phyloP scores from a whole-genome alignment of 2,329 filamentous ascomycete genomes.

The Botrytis hyacinthi region DNA sequence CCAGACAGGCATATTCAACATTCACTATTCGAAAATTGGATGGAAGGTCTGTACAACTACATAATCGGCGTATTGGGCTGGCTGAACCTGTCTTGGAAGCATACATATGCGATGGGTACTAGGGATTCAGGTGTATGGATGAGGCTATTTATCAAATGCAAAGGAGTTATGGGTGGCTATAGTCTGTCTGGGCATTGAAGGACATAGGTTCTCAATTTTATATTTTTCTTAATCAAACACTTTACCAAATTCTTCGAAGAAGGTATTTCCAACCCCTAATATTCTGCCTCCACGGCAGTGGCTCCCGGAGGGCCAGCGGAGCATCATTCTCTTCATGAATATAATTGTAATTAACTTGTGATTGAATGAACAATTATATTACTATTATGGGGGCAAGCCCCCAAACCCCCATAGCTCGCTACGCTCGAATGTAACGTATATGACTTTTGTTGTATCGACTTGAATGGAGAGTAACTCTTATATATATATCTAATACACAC shows the following conservation, averaged over 20 bases:
- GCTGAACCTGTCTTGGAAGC: background rate
- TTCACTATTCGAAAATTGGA: background rate
- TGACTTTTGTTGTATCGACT: background rate
- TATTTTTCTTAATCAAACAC: background rate
- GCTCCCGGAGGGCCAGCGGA: background rate
- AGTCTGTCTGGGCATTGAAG: background rate
- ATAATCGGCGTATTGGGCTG: slow-evolving; percentile 6
- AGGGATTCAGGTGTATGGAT: background rate
- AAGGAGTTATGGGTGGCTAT: background rate
- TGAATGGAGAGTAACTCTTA: background rate
- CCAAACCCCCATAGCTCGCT: slow-evolving; percentile 1
- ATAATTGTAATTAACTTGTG: background rate
- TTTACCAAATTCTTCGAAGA: background rate
- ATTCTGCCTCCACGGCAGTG: slow-evolving; percentile 4
- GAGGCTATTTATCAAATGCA: background rate
- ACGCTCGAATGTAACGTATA: background rate
- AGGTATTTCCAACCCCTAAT: background rate
- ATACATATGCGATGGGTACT: background rate
- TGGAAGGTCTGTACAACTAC: background rate
- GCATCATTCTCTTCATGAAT: background rate
- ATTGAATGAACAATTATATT: background rate
- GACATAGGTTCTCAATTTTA: background rate
- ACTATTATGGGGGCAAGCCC: background rate
- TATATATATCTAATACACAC: fast-evolving
- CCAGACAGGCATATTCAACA: background rate